Conservation (phyloP, 2,329 filamentous ascomycete species). For the Venturia effusa region DNA sequence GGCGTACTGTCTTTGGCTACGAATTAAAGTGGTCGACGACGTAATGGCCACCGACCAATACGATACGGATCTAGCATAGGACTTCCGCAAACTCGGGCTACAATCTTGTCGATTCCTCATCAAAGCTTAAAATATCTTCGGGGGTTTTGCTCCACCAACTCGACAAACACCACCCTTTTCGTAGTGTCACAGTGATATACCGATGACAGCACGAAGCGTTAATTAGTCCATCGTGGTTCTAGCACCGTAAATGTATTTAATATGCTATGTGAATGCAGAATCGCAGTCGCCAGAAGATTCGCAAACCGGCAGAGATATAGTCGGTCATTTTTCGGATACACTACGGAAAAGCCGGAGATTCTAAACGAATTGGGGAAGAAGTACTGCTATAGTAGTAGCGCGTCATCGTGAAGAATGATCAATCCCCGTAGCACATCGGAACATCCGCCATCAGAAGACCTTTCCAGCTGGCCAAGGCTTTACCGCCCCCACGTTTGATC, state of each 20-base stretch:
- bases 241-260: too few relatives aligned
- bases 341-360: background rate
- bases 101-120: background rate
- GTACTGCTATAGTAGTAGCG: background rate
- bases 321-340: background rate
- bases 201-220: too few relatives aligned
- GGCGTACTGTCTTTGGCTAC: constrained; percentile 75
- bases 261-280: background rate
- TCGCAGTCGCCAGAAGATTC: background rate
- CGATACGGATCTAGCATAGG: background rate
- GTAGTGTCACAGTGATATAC: too few relatives aligned
- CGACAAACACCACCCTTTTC: too few relatives aligned
- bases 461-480: background rate
- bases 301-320: background rate
- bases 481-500: background rate
- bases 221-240: too few relatives aligned
- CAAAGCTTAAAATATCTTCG: too few relatives aligned
- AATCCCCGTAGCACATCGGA: background rate
- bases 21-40: constrained; percentile 32
- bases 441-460: too few relatives aligned
- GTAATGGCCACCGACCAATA: background rate
- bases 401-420: background rate
- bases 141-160: too few relatives aligned
- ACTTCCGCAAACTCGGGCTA: background rate
- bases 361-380: background rate